Evolutionary conservation across 2,329 filamentous ascomycete species (phyloP), one percentile per base, ranked within the genome.

Genomic region (Fusarium buharicum): DNA sequence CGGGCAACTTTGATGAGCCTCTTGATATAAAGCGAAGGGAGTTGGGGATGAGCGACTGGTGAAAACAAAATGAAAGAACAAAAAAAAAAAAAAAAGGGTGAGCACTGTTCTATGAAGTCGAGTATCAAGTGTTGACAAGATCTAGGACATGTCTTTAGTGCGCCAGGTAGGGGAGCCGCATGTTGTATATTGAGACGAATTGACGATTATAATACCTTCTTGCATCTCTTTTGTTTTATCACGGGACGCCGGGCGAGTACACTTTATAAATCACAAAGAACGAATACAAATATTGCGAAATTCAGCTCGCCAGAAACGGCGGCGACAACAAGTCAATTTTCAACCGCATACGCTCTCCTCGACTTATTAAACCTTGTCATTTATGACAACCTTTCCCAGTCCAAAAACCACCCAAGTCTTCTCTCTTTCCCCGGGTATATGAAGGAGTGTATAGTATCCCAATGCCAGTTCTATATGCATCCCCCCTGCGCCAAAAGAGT

Each of bases 401-500:
- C 14, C 12, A 9, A 47, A 52, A 34, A 17, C 3, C n/a, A 22
- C 12, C 4, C 34, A 11, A 24, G 11, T 30, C 24, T 22, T 41
- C 27, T 43, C 31, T 41, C 45, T 16, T 51, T 33, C 49, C 49
- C 12, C 17, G 43, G 37, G 55, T 59, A 59, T 61, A 30, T 49
- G 44, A 69, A 70, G 43, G 68, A 70, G 62, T 61, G 68, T 67
- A 55, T 68, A 64, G 66, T 70, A 69, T 70, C 64, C 47, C 47
- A 59, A 48, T 59, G 33, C 34, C 47, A 13, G 50, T 59, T 66
- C 55, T 56, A 47, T 55, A 55, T 63, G 53, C 52, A 50, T 60
- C 51, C 56, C 41, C 37, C 33, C 34, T 70, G 52, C 66, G 68
- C 68, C 68, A 49, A 70, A 69, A 40, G 68, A 70, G 54, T 67